Base-by-base conservation (phyloP, 1,139 yeast genomes). In the Debaryomyces sp. region DNA sequence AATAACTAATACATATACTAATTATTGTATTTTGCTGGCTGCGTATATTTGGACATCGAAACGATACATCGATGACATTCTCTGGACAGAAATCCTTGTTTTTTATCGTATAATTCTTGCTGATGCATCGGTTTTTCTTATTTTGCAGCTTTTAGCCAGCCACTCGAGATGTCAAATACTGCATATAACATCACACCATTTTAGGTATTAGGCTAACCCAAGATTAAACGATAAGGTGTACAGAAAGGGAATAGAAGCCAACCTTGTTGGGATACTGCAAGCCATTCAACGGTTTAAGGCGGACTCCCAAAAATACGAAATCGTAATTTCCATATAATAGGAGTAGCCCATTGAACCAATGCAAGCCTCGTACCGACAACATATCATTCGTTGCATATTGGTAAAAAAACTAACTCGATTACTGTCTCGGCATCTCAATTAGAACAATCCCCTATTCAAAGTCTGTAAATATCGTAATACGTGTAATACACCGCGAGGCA, bases 111-210 rank as follows among this genome's bases (percentile, higher is more conserved):
- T 37, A 24, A 8, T 37, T 7, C 6, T 13, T 10, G 29, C 15
- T 24, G 41, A 15, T 37, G 18, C 30, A 37, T 37, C 15, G 6
- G 7, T 23, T 13, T 9, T 10, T 23, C 30, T 41, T n/a, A 30
- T 41, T 41, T 41, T 41, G 44, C 37, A 30, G 38, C 37, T 30
- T 30, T 12, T n/a, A 30, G 37, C 44, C 44, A 41, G 44, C 44
- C 44, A 13, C 32, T 27, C 26, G 10, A 24, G 18, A 13, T 12
- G 15, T 21, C 38, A 32, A 15, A 22, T 37, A 27, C 41, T 37
- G 41, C 30, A 37, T 23, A 36, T 23, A 23, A 37, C 26, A 10
- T 2, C 8, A 10, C 6, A 3, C 8, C 4, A 35, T 21, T 17
- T 21, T 12, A 23, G 22, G 26, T 35, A 35, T 22, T 35, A 35